phyloP scores from a whole-genome alignment of 2,329 filamentous ascomycete genomes.

The Calonectria montana region DNA sequence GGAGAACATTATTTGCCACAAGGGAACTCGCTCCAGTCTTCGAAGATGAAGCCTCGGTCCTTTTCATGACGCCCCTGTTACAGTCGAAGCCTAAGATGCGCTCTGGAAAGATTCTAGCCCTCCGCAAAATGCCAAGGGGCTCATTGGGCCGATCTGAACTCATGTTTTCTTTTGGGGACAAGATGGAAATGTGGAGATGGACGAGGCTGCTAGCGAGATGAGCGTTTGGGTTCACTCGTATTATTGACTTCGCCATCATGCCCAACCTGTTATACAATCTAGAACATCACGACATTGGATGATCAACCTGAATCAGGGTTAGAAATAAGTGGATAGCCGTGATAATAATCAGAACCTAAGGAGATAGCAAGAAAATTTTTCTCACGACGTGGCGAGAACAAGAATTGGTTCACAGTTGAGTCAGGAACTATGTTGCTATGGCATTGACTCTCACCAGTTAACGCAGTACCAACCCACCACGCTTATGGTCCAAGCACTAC shows the following conservation, averaged over 20 bases:
- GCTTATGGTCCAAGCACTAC: not conserved
- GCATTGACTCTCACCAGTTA: not conserved
- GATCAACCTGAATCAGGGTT: not conserved
- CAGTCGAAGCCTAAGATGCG: not conserved
- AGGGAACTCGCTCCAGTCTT: not conserved
- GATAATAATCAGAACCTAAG: not conserved
- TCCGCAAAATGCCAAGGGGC: not conserved
- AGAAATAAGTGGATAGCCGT: not conserved
- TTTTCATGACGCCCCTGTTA: not conserved
- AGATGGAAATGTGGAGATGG: not conserved
- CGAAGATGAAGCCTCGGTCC: not conserved
- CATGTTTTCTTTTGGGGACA: not conserved
- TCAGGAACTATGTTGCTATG: slow-evolving; percentile 7
- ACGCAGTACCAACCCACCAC: not conserved
- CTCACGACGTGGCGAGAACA: not conserved
- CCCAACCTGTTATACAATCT: not conserved
- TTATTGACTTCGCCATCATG: not conserved
- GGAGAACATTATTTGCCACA: not conserved
- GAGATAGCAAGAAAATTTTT: not conserved
- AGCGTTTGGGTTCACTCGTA: not conserved
- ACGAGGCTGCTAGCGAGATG: not conserved
- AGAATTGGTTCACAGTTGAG: not conserved
- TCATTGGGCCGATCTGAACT: not conserved
- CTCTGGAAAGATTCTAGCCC: slow-evolving; percentile 1
- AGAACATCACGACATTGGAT: not conserved